A percentile compares a stretch with the other conserved stretches of the same genome.
phyloP scores from a whole-genome alignment of 2,329 filamentous ascomycete species.

The Neodidymelliopsis sp. region DNA sequence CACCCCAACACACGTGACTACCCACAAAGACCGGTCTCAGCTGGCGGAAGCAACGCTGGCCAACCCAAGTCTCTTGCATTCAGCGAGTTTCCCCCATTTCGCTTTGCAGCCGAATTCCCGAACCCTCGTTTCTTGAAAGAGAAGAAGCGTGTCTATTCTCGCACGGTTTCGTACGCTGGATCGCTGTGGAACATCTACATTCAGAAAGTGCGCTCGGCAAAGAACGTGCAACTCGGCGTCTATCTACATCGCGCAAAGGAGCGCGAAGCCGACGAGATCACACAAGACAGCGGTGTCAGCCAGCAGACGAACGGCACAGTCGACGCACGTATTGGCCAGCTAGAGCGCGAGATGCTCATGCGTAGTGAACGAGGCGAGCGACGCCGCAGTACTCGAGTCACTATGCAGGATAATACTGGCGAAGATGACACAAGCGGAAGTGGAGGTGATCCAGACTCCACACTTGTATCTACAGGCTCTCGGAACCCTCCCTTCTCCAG shows the following conservation, averaged over 20 bases:
- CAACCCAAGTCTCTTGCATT: conserved; percentile 55
- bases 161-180: conserved; percentile 66
- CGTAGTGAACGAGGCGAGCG: conserved; percentile 49
- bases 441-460: conserved; percentile 54
- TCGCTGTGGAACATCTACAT: conserved; percentile 70
- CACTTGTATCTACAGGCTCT: conserved; percentile 35
- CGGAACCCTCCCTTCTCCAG: conserved; percentile 34
- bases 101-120: conserved; percentile 66
- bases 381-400: conserved; percentile 35
- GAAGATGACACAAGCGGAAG: conserved; percentile 56
- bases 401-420: conserved; percentile 31
- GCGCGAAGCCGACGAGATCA: conserved; percentile 57
- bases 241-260: conserved; percentile 67
- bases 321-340: conserved; percentile 61
- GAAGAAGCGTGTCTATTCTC: conserved; percentile 65
- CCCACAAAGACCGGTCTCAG: conserved; percentile 43
- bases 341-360: conserved; percentile 62
- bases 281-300: conserved; percentile 48
- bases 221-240: conserved; percentile 65
- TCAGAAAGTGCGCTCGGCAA: conserved; percentile 63
- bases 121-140: conserved; percentile 64
- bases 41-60: conserved; percentile 45
- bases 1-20: conserved; percentile 45
- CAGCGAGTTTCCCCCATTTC: conserved; percentile 64
- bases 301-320: conserved; percentile 54